Conservation (phyloP, 2,329 filamentous ascomycete species). For the Fusarium chlamydosporum region DNA sequence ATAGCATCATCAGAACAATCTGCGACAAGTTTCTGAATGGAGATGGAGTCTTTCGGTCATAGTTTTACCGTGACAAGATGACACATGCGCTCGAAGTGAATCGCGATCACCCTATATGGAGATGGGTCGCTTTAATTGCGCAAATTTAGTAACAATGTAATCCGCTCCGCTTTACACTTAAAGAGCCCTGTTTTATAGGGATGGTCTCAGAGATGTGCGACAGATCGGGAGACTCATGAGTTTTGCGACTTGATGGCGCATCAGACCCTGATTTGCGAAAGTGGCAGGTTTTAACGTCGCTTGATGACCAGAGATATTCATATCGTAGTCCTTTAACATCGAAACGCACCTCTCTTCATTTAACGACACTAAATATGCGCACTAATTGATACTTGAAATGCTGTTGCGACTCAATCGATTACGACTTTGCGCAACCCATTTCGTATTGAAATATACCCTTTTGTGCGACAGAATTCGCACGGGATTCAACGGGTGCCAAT, state of each 20-base stretch:
- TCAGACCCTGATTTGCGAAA: constrained; percentile 17
- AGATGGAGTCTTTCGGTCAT: constrained; percentile 11
- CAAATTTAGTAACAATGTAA: background rate
- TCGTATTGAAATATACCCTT: constrained; percentile 34
- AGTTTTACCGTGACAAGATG: background rate
- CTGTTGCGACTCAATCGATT: constrained; percentile 6
- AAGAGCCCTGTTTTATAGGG: constrained; percentile 15
- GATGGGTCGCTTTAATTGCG: background rate
- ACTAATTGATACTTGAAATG: background rate
- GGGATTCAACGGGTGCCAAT: constrained; percentile 44
- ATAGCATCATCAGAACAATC: constrained; percentile 35
- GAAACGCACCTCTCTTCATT: background rate
- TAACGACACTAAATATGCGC: background rate
- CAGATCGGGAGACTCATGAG: constrained; percentile 11
- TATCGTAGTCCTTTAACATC: background rate
- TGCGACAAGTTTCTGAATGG: constrained; percentile 12
- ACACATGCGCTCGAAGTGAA: background rate
- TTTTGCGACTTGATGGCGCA: constrained; percentile 30
- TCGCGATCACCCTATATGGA: constrained; percentile 6
- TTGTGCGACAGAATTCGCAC: constrained; percentile 41
- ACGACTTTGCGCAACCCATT: constrained; percentile 27
- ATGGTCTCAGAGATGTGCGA: constrained; percentile 24
- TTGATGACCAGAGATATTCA: constrained; percentile 31
- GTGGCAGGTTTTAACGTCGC: constrained; percentile 21
- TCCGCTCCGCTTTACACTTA: constrained; percentile 8